A percentile compares a stretch with the other conserved stretches of the same genome.
phyloP scores from a whole-genome alignment of 345 rosid species.

The Eucalyptus sp. region DNA sequence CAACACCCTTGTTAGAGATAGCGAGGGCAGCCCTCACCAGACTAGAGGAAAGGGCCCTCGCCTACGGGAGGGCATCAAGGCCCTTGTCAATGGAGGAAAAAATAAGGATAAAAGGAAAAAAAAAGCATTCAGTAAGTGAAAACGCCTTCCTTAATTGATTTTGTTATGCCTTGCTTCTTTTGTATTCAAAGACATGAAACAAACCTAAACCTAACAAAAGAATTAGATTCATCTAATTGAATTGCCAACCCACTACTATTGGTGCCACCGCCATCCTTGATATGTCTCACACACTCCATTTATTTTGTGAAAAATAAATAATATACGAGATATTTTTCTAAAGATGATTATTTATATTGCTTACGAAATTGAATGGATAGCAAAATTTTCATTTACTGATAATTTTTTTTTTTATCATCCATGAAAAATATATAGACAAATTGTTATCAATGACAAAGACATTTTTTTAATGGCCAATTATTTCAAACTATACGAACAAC shows the following conservation, averaged over 20 bases:
- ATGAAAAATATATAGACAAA: neutral
- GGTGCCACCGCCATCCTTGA: neutral
- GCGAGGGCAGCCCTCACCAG: too few relatives aligned
- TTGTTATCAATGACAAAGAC: rapidly evolving
- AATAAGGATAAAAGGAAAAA: too few relatives aligned
- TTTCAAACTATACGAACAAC: neutral
- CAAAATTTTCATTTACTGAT: neutral
- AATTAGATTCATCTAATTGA: neutral
- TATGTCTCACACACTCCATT: neutral
- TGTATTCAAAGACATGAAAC: neutral
- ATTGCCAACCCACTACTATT: neutral
- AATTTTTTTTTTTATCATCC: neutral
- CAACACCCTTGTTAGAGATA: too few relatives aligned
- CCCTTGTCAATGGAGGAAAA: too few relatives aligned
- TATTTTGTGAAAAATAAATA: neutral
- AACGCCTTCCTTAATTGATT: neutral
- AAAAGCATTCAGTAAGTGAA: too few relatives aligned
- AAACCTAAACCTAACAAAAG: neutral
- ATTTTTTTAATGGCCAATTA: neutral
- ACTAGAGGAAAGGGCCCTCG: too few relatives aligned
- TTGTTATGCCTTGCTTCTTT: neutral
- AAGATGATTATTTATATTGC: neutral
- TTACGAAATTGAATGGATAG: neutral
- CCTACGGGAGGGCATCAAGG: too few relatives aligned
- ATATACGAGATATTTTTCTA: neutral